These are phyloP conservation scores for Apiospora saccharicola DNA, from an alignment of 2,329 filamentous ascomycete species.

Conservation along the genomic window DNA sequence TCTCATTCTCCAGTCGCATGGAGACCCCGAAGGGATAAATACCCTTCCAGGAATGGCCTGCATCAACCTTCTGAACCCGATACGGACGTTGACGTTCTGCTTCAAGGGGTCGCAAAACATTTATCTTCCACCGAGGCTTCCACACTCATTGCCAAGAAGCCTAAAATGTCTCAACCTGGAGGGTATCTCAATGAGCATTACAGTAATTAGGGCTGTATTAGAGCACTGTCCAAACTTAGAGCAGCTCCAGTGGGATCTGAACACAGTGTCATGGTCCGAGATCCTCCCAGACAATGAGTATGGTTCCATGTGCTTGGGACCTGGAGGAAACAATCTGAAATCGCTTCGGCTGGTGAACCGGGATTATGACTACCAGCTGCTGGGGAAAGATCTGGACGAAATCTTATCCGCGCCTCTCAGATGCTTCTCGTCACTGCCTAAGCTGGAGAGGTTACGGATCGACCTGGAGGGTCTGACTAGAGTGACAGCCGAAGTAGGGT, in stretches of 20 bases:
- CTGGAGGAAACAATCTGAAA: not conserved
- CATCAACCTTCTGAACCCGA: not conserved
- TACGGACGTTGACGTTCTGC: not conserved
- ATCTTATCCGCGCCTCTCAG: not conserved
- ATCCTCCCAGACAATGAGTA: not conserved
- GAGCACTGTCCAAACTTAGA: not conserved
- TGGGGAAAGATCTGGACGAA: not conserved
- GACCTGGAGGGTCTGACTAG: conserved; percentile 11
- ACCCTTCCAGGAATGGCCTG: not conserved
- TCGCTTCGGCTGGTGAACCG: not conserved
- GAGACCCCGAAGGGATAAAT: not conserved
- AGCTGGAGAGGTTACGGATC: not conserved
- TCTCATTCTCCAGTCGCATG: not conserved
- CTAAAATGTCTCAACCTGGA: not conserved
- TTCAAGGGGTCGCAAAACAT: not conserved
- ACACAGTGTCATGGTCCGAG: not conserved
- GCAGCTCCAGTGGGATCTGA: not conserved
- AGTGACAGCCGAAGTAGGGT: not conserved
- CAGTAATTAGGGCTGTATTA: not conserved
- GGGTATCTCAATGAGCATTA: not conserved
- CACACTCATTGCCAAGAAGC: not conserved
- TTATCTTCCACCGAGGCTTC: not conserved
- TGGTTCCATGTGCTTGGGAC: not conserved
- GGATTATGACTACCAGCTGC: not conserved
- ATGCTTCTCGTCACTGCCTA: not conserved